Percentiles rank a stretch among this genome's conserved stretches.
phyloP scores from a whole-genome alignment of 2,329 filamentous ascomycete species.

The Penicillium aurantiogriseum region DNA sequence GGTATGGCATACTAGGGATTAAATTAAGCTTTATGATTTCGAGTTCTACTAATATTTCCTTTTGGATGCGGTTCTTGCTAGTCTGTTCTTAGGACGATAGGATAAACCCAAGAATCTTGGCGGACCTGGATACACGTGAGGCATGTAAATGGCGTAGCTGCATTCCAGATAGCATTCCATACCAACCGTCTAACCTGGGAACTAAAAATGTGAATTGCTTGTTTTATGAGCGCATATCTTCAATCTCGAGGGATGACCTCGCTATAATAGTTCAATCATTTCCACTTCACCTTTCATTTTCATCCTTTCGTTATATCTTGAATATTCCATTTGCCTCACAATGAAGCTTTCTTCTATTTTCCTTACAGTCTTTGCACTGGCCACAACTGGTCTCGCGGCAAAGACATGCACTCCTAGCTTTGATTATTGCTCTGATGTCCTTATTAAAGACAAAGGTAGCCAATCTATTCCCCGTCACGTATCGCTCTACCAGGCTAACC shows the following conservation, averaged over 20 bases:
- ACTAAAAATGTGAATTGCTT: conserved; percentile 7
- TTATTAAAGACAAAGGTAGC: conserved; percentile 32
- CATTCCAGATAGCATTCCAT: conserved; percentile 13
- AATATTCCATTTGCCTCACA: not conserved
- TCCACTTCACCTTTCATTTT: not conserved
- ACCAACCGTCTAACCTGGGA: not conserved
- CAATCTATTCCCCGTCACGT: not conserved
- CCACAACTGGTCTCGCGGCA: conserved; percentile 23
- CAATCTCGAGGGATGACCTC: not conserved
- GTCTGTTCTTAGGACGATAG: not conserved
- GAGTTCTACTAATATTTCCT: too few relatives aligned
- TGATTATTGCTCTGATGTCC: conserved; percentile 33
- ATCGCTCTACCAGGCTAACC: not conserved
- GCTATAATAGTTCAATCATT: not conserved
- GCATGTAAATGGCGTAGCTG: conserved; percentile 15
- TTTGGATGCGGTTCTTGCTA: not conserved
- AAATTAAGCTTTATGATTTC: not conserved
- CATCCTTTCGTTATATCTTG: not conserved
- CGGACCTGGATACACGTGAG: not conserved
- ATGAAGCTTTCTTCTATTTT: conserved; percentile 29
- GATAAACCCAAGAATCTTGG: not conserved
- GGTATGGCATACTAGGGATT: not conserved
- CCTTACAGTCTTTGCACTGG: conserved; percentile 19
- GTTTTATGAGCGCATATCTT: not conserved
- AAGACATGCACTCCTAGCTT: conserved; percentile 38